These are phyloP conservation scores for Lachancea cidri DNA, from an alignment of 805 yeast species.

Conservation along the genomic window DNA sequence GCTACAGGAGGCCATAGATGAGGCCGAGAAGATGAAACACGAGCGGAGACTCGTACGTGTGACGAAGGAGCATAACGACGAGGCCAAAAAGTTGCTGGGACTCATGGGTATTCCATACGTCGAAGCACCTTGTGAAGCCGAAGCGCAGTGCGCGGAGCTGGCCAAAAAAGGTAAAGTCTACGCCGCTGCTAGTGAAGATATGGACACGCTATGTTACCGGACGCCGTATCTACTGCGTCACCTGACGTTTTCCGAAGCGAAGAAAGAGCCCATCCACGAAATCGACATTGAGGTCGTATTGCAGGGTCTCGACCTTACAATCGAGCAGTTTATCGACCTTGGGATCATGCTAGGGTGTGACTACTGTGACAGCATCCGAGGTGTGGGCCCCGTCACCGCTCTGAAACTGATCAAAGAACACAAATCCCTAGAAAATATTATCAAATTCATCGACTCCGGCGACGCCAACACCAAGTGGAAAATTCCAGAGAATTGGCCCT, in stretches of 20 bases:
- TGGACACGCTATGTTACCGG: constrained; percentile 93
- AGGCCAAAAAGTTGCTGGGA: constrained; percentile 72
- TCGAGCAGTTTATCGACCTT: constrained; percentile 75
- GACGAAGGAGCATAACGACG: constrained; percentile 86
- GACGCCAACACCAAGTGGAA: constrained; percentile 58
- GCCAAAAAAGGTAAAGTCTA: constrained; percentile 88
- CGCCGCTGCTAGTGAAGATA: constrained; percentile 98
- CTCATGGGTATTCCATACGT: constrained; percentile 95
- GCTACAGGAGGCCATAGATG: constrained; percentile 69
- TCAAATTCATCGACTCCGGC: constrained; percentile 49
- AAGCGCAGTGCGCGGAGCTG: constrained; percentile 94
- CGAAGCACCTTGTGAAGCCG: constrained; percentile 97
- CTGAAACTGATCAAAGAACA: constrained; percentile 82
- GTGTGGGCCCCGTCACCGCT: constrained; percentile 96
- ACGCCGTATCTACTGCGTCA: constrained; percentile 83
- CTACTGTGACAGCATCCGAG: constrained; percentile 91
- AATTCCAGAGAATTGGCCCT: constrained; percentile 95
- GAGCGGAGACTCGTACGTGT: constrained; percentile 89
- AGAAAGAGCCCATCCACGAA: constrained; percentile 89
- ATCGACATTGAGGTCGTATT: constrained; percentile 62
- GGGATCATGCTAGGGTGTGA: constrained; percentile 96
- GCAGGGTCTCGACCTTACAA: constrained; percentile 70
- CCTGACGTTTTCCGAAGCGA: constrained; percentile 88
- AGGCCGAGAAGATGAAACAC: constrained; percentile 61
- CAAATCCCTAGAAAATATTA: constrained; percentile 71